Evolutionary conservation across 148 eudicot species (phyloP), one percentile per base, ranked within the genome.

Genomic region (Cornus controversa): DNA sequence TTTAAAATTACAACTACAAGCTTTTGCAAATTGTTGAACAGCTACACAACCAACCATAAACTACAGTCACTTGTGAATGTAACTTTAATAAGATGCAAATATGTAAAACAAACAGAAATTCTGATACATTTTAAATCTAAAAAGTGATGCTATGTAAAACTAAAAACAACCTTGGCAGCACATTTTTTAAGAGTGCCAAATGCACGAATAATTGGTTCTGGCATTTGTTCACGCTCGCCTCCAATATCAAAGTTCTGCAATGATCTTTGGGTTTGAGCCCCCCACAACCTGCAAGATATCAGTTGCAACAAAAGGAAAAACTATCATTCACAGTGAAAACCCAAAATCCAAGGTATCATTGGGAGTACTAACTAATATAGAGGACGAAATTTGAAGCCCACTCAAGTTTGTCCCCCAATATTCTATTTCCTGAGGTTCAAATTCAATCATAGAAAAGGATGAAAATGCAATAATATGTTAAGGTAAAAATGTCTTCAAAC

Each of bases 221-320:
- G 99, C 99, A 96, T 96, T 70, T 96, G 88, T 80, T 96, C 99
- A 36, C 97, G 97, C 5, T 96, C 93, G 72, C 99, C 99, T 34
- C 99, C 99, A 81, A 96, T 96, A 54, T 96, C 99, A 84, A 96
- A 96, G 74, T 96, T 96, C 81, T 96, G 99, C 63, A 96, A 75
- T 53, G 99, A 96, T 82, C 99, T 91, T 77, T 96, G 98, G 68
- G 98, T 96, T 86, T 96, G 99, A 85, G 98, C 98, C 71, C 98
- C 99, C 99, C 99, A 96, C 86, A 96, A 84, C 83, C 99, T 95
- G 89, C 77, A 57, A 73, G 16, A 50, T 15, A 16, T 11, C 57
- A 16, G 4, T 50, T 16, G 20, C 20, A 16, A 50, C 57, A 50
- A 50, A 11, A 50, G 6, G 45, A 50, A 15, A 50, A 50, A 13